A percentile compares a stretch with the other conserved stretches of the same genome.
These are phyloP conservation scores for Capsicum rhomboideum DNA, from an alignment of 257 asterid species.

Conservation along the genomic window DNA sequence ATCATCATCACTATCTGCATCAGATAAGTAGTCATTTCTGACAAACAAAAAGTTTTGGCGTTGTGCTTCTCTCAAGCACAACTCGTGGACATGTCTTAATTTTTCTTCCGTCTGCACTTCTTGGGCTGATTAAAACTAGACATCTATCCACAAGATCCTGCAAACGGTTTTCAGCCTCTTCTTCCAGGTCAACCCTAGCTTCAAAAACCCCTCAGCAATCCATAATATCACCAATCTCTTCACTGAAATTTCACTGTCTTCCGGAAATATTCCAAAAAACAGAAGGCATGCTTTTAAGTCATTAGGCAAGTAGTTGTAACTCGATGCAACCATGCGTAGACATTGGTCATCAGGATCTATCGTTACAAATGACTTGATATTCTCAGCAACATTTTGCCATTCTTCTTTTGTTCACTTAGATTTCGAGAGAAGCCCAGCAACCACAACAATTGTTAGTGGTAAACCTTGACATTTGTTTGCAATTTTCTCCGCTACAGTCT, in stretches of 20 bases:
- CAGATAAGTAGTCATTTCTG: no score
- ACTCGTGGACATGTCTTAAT: conserved; percentile 1
- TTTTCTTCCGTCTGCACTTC: neutral
- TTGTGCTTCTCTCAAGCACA: conserved; percentile 1
- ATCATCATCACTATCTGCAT: no score
- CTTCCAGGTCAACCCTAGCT: neutral
- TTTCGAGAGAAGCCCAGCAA: neutral
- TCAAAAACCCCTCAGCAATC: conserved; percentile 9
- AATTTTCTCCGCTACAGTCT: neutral
- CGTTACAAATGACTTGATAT: neutral
- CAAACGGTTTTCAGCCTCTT: neutral
- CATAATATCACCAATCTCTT: neutral
- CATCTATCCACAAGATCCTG: conserved; percentile 4
- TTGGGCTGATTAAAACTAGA: neutral
- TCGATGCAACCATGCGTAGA: neutral
- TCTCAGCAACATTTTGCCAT: neutral
- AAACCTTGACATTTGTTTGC: conserved; percentile 4
- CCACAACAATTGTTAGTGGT: neutral
- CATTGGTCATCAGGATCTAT: conserved; percentile 1
- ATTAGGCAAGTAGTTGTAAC: conserved; percentile 7
- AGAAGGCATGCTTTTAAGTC: conserved; percentile 4
- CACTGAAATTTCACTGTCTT: neutral
- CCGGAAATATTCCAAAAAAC: neutral
- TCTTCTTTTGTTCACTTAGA: neutral
- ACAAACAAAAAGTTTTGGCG: no score